A percentile compares a stretch with the other conserved stretches of the same genome.
phyloP scores from a whole-genome alignment of 345 rosid species.

The Lagerstroemia speciosa region DNA sequence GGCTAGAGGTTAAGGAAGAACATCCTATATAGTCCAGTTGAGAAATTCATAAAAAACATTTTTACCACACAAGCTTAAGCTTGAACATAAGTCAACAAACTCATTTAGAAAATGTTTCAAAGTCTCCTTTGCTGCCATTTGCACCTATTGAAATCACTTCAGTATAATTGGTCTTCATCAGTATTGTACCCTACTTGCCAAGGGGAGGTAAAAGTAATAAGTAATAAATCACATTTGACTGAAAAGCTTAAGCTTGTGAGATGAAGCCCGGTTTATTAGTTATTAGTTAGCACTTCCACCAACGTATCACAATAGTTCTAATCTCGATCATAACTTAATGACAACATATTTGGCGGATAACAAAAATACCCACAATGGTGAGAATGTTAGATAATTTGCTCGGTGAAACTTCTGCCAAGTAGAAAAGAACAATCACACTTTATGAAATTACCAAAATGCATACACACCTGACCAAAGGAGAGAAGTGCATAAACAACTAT shows the following conservation, averaged over 20 bases:
- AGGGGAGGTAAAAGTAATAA: neutral
- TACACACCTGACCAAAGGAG: constrained; percentile 67
- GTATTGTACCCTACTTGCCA: neutral
- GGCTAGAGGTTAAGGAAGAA: neutral
- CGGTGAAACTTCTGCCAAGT: neutral
- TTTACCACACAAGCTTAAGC: no score
- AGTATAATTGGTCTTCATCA: no score
- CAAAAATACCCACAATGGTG: neutral
- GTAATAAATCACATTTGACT: neutral
- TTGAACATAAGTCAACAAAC: neutral
- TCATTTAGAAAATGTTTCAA: neutral
- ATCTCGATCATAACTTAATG: neutral
- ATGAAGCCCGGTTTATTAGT: neutral
- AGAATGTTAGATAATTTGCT: neutral
- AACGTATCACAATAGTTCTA: no score
- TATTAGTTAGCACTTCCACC: neutral
- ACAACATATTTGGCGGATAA: neutral
- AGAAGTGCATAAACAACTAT: constrained; percentile 59
- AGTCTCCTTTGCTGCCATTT: no score
- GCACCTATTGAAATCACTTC: no score
- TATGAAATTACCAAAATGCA: constrained; percentile 5
- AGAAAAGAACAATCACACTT: neutral
- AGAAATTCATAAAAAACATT: neutral
- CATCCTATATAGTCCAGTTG: neutral
- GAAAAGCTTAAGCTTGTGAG: neutral